Conservation (phyloP, 805 yeast genomes). For the Yarrowia keelungensis region DNA sequence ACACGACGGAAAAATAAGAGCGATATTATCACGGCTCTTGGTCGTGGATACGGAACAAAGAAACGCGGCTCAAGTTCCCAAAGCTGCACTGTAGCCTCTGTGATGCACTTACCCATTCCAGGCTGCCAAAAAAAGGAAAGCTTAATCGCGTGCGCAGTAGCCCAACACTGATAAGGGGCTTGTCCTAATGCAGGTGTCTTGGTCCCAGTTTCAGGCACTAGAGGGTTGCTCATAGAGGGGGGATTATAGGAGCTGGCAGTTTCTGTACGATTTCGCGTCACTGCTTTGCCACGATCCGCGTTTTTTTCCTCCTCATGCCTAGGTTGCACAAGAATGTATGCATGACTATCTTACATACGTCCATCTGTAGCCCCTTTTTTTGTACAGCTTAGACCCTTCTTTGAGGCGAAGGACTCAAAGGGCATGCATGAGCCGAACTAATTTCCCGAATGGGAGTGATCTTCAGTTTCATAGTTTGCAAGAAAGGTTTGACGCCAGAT, state of each 20-base stretch:
- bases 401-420: not conserved
- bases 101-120: conserved; percentile 14
- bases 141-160: conserved; percentile 8
- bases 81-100: conserved; percentile 19
- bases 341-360: conserved; percentile 12
- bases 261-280: no score
- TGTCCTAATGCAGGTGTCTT: conserved; percentile 25
- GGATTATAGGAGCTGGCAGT: no score
- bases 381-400: conserved; percentile 14
- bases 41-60: conserved; percentile 10
- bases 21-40: not conserved
- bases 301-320: not conserved
- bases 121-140: conserved; percentile 26
- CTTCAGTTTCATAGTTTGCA: conserved; percentile 26
- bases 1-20: not conserved
- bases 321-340: conserved; percentile 20
- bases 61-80: conserved; percentile 10
- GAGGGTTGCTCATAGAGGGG: not conserved
- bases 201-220: conserved; percentile 8
- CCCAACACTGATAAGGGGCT: conserved; percentile 22
- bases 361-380: conserved; percentile 13
- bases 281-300: not conserved
- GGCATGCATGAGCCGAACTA: conserved; percentile 9
- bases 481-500: not conserved
- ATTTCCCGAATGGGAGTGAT: conserved; percentile 20